These are phyloP conservation scores for Leishmania tarentolae DNA, from an alignment of 208 protist species.

Conservation along the genomic window DNA sequence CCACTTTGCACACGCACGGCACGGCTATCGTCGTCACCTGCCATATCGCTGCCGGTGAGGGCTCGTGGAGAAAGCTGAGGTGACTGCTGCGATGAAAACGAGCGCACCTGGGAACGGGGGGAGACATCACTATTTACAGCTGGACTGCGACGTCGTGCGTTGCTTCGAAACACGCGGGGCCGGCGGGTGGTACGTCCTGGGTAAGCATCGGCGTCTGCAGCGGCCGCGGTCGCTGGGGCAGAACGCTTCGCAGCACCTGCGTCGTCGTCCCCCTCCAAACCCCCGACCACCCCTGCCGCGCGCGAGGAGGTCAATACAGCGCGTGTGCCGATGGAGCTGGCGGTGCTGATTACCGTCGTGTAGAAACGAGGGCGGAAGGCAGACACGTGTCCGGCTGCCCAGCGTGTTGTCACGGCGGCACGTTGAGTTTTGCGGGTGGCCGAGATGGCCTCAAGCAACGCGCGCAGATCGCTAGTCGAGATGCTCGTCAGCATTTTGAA, in stretches of 20 bases:
- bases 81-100: background rate
- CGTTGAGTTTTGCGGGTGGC: constrained; percentile 66
- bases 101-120: background rate
- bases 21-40: background rate
- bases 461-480: constrained; percentile 40
- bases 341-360: constrained; percentile 38
- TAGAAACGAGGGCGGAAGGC: constrained; percentile 69
- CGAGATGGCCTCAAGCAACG: constrained; percentile 59
- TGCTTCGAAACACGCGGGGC: constrained; percentile 11
- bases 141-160: background rate
- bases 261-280: background rate
- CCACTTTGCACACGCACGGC: background rate
- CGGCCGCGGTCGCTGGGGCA: background rate
- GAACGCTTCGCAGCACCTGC: background rate
- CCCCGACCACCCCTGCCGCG: background rate
- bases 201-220: constrained; percentile 2
- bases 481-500: constrained; percentile 75
- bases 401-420: constrained; percentile 54
- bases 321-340: constrained; percentile 6
- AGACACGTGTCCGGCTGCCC: constrained; percentile 59
- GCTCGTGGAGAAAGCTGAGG: background rate
- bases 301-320: background rate
- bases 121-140: background rate
- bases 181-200: background rate
- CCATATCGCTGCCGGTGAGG: background rate